These are phyloP conservation scores for Onygena corvina DNA, from an alignment of 2,329 filamentous ascomycete genomes.

Conservation along the genomic window DNA sequence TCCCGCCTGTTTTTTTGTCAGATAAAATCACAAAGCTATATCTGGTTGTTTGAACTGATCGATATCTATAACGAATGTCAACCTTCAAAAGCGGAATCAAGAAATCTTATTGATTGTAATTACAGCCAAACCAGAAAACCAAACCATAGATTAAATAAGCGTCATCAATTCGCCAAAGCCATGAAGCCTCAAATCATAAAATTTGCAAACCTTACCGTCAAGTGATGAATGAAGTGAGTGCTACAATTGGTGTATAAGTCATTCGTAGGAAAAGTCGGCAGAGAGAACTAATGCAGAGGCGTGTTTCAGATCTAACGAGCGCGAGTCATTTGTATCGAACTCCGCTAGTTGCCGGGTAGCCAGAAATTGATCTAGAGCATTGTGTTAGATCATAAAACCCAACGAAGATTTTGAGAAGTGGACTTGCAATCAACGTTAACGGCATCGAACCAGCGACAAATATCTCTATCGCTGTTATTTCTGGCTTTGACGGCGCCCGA, in stretches of 20 bases:
- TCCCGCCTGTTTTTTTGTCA: not conserved
- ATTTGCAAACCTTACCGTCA: not conserved
- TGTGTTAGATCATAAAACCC: slow-evolving; percentile 7
- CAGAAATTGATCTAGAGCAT: slow-evolving; percentile 26
- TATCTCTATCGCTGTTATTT: slow-evolving; percentile 30
- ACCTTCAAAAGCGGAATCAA: too few species aligned
- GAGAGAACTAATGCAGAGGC: slow-evolving; percentile 18
- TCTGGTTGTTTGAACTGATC: too few species aligned
- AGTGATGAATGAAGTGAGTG: not conserved
- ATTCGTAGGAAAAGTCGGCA: not conserved
- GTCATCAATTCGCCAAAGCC: not conserved
- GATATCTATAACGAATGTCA: too few species aligned
- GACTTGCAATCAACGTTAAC: slow-evolving; percentile 31
- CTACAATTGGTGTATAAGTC: not conserved
- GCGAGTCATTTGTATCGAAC: slow-evolving; percentile 31
- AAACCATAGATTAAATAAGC: not conserved
- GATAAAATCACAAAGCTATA: not conserved
- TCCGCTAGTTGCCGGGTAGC: slow-evolving; percentile 28
- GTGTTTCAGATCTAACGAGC: slow-evolving; percentile 33
- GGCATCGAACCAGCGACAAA: slow-evolving; percentile 32
- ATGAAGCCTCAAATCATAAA: not conserved
- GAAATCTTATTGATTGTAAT: too few species aligned
- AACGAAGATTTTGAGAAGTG: not conserved
- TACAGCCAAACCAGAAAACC: not conserved
- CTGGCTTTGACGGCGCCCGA: slow-evolving; percentile 30